Evolutionary conservation across 225 moss, liverwort and hornwort species (phyloP).

Genomic region (Polytrichum formosum): DNA sequence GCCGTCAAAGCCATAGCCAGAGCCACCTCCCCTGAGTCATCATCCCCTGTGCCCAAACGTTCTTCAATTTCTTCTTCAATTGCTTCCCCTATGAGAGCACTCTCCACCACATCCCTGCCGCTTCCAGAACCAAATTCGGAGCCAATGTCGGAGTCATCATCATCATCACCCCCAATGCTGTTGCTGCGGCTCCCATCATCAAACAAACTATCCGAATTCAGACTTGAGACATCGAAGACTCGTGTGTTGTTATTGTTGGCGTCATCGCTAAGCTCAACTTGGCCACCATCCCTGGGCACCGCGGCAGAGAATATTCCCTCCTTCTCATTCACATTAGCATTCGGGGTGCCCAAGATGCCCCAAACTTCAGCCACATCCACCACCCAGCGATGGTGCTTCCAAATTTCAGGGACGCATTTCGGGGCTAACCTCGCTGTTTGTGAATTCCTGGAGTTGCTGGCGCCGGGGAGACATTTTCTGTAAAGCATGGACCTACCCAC

Average conservation of each 20-base stretch:
- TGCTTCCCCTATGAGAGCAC: slow-evolving; percentile 15
- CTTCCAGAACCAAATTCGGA: background rate
- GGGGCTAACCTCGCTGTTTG: slow-evolving; percentile 1
- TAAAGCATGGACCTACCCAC: no score
- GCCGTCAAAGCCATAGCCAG: slow-evolving; percentile 14
- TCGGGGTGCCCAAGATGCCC: slow-evolving; percentile 11
- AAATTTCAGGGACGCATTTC: slow-evolving; percentile 8
- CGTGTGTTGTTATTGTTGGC: slow-evolving; percentile 18
- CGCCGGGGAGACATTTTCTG: no score
- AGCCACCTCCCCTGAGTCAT: slow-evolving; percentile 16
- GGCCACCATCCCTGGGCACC: slow-evolving; percentile 9
- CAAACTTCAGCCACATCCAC: slow-evolving; percentile 8
- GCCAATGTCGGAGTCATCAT: background rate
- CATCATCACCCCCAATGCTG: slow-evolving; percentile 6
- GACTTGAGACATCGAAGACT: slow-evolving; percentile 13
- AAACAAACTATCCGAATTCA: slow-evolving; percentile 3
- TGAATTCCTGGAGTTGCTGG: background rate
- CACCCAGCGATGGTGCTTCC: slow-evolving; percentile 15
- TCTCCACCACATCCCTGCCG: background rate
- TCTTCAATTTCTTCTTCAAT: background rate
- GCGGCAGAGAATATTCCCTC: slow-evolving; percentile 10
- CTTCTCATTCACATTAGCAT: slow-evolving; percentile 1
- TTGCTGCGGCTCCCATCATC: background rate
- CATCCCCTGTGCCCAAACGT: background rate
- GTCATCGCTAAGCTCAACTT: slow-evolving; percentile 17